Evolutionary conservation across 805 yeast species (phyloP), one percentile per base, ranked within the genome.

Genomic region (Candida chilensis): DNA sequence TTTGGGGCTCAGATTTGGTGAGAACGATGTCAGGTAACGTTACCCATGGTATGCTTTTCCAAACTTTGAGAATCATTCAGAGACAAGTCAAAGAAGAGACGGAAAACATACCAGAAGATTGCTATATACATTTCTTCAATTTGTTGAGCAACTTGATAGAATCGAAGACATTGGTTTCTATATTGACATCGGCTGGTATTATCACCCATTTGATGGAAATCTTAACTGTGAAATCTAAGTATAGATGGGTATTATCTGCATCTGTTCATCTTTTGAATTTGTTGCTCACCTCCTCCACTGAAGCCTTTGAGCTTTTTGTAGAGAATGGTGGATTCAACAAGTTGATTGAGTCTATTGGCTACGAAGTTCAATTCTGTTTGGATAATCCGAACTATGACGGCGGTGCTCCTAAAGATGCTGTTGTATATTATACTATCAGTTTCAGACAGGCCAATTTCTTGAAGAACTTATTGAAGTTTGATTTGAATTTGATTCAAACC

Each of bases 1-100:
- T 67, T 4, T 80, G 87, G 72, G 78, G 88, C 12, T 64, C 78
- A 29, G 96, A 87, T 40, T 64, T 88, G 15, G 64, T 87, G 31
- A 67, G 86, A 34, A 76, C 83, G 9, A 51, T 87, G 38, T 85
- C 92, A 14, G 96, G 92, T 7, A 85, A 85, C 48, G 86, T 88
- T 24, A 75, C 78, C 36, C 95, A 88, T 52, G 96, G 96, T 1
- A 55, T 76, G 9, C 46, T 88, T 24, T 83, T 81, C 56, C 87
- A 83, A 44, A 69, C 78, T 18, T 49, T 87, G 17, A 69, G 88
- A 33, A 63, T 64, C 26, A 71, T 85, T n/a, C 60, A 72, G 32
- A 72, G 74, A 34, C 54, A 64, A 25, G 40, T 75, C 20, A 52
- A 60, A 28, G 54, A 58, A 36, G 35, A 39, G 5, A 33, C 25